Evolutionary conservation across 768 basidiomycete species (phyloP).

Genomic region (Pluteus cervinus): DNA sequence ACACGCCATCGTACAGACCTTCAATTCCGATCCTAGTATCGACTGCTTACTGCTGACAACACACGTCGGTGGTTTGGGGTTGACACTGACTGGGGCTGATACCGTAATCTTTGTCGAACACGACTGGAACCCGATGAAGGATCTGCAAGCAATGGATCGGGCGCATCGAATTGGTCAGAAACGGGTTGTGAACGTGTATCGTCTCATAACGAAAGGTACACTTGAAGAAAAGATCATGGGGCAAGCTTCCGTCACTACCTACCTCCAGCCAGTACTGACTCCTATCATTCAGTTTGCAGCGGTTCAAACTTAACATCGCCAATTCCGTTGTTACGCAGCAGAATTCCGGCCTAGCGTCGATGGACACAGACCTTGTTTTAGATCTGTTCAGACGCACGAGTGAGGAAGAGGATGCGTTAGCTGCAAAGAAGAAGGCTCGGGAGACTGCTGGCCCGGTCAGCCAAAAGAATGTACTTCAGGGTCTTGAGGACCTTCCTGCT

Average conservation of each 20-base stretch:
- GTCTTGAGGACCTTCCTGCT: conserved; percentile 84
- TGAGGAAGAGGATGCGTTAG: conserved; percentile 62
- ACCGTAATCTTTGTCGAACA: conserved; percentile 99
- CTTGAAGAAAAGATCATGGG: conserved; percentile 99
- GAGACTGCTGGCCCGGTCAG: conserved; percentile 51
- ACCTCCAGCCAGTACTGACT: conserved; percentile 3
- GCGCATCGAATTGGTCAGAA: conserved; percentile 98
- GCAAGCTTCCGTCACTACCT: conserved; percentile 37
- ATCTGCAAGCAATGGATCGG: conserved; percentile 98
- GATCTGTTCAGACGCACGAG: conserved; percentile 86
- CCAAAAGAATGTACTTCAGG: conserved; percentile 83
- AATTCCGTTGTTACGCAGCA: conserved; percentile 96
- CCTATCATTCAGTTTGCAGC: conserved; percentile 67
- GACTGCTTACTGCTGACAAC: conserved; percentile 95
- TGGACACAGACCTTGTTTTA: conserved; percentile 96
- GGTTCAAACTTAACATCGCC: conserved; percentile 98
- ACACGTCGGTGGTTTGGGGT: conserved; percentile 91
- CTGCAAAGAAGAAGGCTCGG: conserved; percentile 50
- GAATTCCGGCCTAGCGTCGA: conserved; percentile 87
- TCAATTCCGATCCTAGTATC: conserved; percentile 96
- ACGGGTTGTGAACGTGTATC: conserved; percentile 98
- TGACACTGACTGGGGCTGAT: conserved; percentile 96
- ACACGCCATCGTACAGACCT: conserved; percentile 95
- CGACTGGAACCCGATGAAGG: conserved; percentile 99
- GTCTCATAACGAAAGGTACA: conserved; percentile 93